Evolutionary conservation across 2,329 filamentous ascomycete species (phyloP).

Genomic region (Cercospora zeae-maydis): DNA sequence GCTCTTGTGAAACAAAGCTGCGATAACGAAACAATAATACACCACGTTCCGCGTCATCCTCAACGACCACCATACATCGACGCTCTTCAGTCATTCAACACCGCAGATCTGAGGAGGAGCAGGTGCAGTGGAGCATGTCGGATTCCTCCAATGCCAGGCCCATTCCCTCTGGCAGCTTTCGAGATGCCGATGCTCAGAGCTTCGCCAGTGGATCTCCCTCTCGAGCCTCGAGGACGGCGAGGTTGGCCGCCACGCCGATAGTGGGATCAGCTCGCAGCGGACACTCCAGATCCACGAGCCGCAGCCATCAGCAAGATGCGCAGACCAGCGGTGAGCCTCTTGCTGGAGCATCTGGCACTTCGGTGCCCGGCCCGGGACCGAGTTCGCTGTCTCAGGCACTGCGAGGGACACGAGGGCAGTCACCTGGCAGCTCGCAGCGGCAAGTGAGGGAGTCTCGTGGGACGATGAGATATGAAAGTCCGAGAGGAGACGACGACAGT

Average conservation of each 20-base stretch:
- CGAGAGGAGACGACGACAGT: slow-evolving; percentile 57
- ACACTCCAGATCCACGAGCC: slow-evolving; percentile 20
- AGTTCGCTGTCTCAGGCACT: slow-evolving; percentile 88
- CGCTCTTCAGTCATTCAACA: neutral
- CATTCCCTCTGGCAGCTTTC: slow-evolving; percentile 23
- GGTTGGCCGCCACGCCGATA: slow-evolving; percentile 30
- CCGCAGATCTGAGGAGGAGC: neutral
- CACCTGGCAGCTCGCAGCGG: slow-evolving; percentile 65
- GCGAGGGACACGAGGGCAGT: slow-evolving; percentile 67
- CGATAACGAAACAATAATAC: slow-evolving; percentile 1
- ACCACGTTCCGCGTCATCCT: neutral
- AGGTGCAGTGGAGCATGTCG: slow-evolving; percentile 2
- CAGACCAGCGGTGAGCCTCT: slow-evolving; percentile 61
- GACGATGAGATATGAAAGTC: slow-evolving; percentile 36
- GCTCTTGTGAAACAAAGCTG: slow-evolving; percentile 6
- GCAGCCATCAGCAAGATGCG: slow-evolving; percentile 42
- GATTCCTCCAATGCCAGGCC: slow-evolving; percentile 21
- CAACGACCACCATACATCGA: neutral
- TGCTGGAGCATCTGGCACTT: slow-evolving; percentile 53
- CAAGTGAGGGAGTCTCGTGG: slow-evolving; percentile 56
- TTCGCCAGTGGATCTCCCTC: slow-evolving; percentile 37
- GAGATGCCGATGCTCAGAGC: slow-evolving; percentile 21
- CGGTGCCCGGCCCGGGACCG: slow-evolving; percentile 70
- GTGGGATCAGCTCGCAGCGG: slow-evolving; percentile 25
- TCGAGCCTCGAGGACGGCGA: slow-evolving; percentile 43